Base-by-base conservation (phyloP, 768 basidiomycete species). In the Lentinula raphanica region DNA sequence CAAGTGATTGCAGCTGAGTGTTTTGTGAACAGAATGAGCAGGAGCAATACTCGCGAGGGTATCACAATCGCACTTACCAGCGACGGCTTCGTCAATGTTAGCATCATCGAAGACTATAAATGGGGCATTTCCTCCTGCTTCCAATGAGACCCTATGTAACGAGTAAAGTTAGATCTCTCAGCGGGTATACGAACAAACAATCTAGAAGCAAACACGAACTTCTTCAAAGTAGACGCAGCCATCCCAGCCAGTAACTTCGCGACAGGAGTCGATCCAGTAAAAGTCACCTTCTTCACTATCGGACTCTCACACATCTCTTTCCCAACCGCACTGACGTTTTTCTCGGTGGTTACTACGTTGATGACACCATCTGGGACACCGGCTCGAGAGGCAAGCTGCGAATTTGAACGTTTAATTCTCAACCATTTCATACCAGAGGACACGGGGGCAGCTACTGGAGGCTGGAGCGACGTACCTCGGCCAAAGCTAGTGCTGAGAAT, bases 51-150 rank as follows among this genome's bases (percentile, higher is more conserved):
- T n/a, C n/a, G n/a, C n/a, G n/a, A 12, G 17, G 25, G 32, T 35
- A 35, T 13, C 3, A n/a, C 32, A 1, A 19, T 39, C 19, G 13
- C 5, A 53, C 50, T 21, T 19, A 82, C 95, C 91, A 62, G 87
- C 85, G 6, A 99, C 92, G 28, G 97, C 97, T 58, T 88, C 85
- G 49, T 94, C 91, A 53, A 99, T 80, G 68, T 98, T 87, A 0
- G 94, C 96, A 66, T 98, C 97, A 62, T 94, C 90, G 69, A 99
- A 98, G 6, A 99, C 90, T 64, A 98, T 97, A 71, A 99, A 94
- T 0, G 96, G 90, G 0, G 95, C 86, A 63, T 98, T 98, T 28
- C 97, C 96, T 13, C 94, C 93, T 28, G 94, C 90, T 73, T 96
- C 94, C 36, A 94, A 71, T 1, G 92, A 92, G 9, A 85, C 68